Evolutionary conservation across 352 stramenopile species (phyloP), one percentile per base, ranked within the genome.

Genomic region (Blastocystis sp.): DNA sequence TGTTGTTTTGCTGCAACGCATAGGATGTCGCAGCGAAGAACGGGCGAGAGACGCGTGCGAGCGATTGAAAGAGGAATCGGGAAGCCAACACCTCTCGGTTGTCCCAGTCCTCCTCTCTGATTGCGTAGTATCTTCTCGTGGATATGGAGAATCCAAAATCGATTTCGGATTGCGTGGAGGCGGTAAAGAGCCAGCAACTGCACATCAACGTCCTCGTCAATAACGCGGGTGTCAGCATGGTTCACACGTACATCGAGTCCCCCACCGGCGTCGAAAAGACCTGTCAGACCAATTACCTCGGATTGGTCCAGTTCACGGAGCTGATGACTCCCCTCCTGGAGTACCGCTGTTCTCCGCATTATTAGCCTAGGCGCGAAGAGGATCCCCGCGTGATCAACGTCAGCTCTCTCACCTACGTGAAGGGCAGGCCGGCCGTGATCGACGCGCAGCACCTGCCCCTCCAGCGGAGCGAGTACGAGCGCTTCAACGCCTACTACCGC

Each of bases 201-300:
- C 74, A 69, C n/a, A 67, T 84, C 43, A 19, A 84, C 21, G 74
- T 84, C n/a, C 56, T 84, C 9, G 61, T 84, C 21, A 84, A 84
- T 21, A 84, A 84, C 48, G 74, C 74, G 4, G 74, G 74, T n/a
- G 60, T 84, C 23, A 69, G 53, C 56, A 52, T 84, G 74, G 56
- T 84, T 41, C 74, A 67, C 21, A 52, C 28, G 21, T 84, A 84
- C 56, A 70, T 64, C 7, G 74, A 84, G n/a, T 53, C 74, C 0
- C 19, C 56, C 11, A 84, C 74, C n/a, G 74, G 74, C 21, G 14
- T 69, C 17, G 74, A 84, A 28, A 17, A 69, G 52, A 84, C 74
- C 0, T 84, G 74, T 70, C 74, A 84, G 52, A 84, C 74, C 7
- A 84, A 84, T 59, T 84, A 84, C 53, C 45, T 84, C 45, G 74